Conservation (phyloP, 352 stramenopile genomes). For the Globisporangium nodosum region DNA sequence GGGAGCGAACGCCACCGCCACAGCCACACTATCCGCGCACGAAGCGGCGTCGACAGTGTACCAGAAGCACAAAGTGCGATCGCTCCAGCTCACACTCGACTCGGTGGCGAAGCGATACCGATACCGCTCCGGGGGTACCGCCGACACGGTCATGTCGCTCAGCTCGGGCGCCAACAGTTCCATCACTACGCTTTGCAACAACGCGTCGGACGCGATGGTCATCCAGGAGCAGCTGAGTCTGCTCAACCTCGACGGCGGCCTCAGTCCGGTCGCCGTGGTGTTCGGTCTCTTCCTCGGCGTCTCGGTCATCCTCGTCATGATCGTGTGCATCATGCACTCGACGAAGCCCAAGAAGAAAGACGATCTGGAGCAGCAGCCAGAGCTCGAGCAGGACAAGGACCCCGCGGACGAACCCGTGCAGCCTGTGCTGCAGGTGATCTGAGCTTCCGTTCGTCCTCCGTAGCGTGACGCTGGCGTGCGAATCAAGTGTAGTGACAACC, state of each 20-base stretch:
- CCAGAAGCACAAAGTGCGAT: slow-evolving; percentile 8
- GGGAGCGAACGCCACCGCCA: not conserved
- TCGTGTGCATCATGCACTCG: slow-evolving; percentile 18
- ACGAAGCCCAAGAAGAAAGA: slow-evolving; percentile 13
- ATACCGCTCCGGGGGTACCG: not conserved
- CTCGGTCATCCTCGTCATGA: slow-evolving; percentile 15
- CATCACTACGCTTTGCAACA: slow-evolving; percentile 9
- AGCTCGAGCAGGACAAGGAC: slow-evolving; percentile 6
- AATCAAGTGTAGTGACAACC: not conserved
- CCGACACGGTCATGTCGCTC: not conserved
- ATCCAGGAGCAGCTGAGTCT: slow-evolving; percentile 15
- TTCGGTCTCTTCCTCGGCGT: slow-evolving; percentile 16
- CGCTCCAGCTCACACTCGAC: slow-evolving; percentile 14
- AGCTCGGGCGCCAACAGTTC: not conserved
- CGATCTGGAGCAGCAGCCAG: not conserved
- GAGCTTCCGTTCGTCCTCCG: not conserved
- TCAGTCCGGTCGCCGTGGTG: slow-evolving; percentile 12
- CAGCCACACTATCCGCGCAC: not conserved
- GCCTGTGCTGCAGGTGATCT: slow-evolving; percentile 7
- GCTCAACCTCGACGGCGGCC: slow-evolving; percentile 8
- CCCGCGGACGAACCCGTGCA: slow-evolving; percentile 2
- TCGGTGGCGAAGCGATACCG: slow-evolving; percentile 2
- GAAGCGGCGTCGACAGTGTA: slow-evolving; percentile 4
- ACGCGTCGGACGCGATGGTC: slow-evolving; percentile 3
- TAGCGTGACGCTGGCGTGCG: not conserved